Base-by-base conservation (phyloP, 2,329 filamentous ascomycete species). In the Exserohilum turcica region DNA sequence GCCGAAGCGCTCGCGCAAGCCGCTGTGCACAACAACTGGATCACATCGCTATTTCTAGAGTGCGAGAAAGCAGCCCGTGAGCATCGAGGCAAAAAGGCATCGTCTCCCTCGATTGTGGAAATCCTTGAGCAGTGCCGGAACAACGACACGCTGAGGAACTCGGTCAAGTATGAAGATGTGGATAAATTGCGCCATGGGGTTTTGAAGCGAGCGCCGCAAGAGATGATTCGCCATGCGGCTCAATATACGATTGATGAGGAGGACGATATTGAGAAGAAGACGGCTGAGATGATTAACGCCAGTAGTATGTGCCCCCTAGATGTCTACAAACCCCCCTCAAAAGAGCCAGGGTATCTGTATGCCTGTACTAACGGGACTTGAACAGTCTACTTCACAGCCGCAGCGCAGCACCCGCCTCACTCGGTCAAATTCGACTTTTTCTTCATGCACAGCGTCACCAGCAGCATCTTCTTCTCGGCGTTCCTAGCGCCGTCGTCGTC, bases 1-100 rank as follows among this genome's bases (percentile, higher is more conserved):
- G 90, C 91, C 5, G 85, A 93, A 75, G 91, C 79, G 1, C 83
- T 96, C 15, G 90, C 92, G 0, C 87, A 95, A 76, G 80, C 88
- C 1, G 85, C 88, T 6, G 84, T 91, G 1, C 90, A 95, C 67
- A 76, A 80, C 6, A 75, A 80, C 37, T 82, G 82, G 72, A 78
- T 88, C 1, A 77, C 74, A 1, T 59, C 72, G 0, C 83, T 87
- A 56, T 78, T 94, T 24, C 56, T 79, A 1, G 73, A 71, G 0
- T 76, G 82, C 6, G 86, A 89, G 61, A 68, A 77, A 43, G 74
- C 73, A 1, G 79, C 80, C 0, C 70, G 74, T 5, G 59, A 71
- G 24, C 65, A 59, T 6, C 37, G 48, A 51, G 31, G 24, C 43
- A 59, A 15, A 2, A 48, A 56, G 57, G 7, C 21, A 24, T 5